Conservation (phyloP, 2,329 filamentous ascomycete genomes). For the Cercospora zeae-maydis region DNA sequence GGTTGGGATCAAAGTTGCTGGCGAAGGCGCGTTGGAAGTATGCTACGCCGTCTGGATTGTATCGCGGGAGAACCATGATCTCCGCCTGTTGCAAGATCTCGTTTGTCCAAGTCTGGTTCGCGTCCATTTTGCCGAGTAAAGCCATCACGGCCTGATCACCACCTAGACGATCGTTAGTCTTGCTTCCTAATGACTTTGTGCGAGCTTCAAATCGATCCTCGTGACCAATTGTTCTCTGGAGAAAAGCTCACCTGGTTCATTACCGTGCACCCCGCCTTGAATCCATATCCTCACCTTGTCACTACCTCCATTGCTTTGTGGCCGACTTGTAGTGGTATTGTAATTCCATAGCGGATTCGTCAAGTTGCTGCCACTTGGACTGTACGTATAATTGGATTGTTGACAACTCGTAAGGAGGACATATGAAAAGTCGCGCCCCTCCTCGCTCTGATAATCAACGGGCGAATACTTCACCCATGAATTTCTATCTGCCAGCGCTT, state of each 20-base stretch:
- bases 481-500: conserved; percentile 33
- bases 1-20: conserved; percentile 39
- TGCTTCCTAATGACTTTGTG: not conserved
- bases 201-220: not conserved
- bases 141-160: conserved; percentile 39
- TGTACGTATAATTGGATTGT: not conserved
- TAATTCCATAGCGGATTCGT: not conserved
- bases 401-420: conserved; percentile 26
- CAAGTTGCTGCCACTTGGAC: conserved; percentile 14
- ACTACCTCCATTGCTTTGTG: conserved; percentile 10
- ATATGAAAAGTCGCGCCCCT: conserved; percentile 36
- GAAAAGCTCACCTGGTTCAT: conserved; percentile 32
- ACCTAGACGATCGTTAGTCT: conserved; percentile 2
- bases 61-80: conserved; percentile 37
- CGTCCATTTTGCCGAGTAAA: conserved; percentile 37
- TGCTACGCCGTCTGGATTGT: conserved; percentile 39
- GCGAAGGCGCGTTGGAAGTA: conserved; percentile 39
- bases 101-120: conserved; percentile 34
- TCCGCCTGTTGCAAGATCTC: conserved; percentile 36
- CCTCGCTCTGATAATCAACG: conserved; percentile 35
- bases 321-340: not conserved
- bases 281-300: conserved; percentile 39
- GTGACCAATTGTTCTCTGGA: not conserved
- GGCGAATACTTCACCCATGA: conserved; percentile 34
- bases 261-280: conserved; percentile 39